Conservation (phyloP, 208 protist species). For the Leishmania martiniquensis region DNA sequence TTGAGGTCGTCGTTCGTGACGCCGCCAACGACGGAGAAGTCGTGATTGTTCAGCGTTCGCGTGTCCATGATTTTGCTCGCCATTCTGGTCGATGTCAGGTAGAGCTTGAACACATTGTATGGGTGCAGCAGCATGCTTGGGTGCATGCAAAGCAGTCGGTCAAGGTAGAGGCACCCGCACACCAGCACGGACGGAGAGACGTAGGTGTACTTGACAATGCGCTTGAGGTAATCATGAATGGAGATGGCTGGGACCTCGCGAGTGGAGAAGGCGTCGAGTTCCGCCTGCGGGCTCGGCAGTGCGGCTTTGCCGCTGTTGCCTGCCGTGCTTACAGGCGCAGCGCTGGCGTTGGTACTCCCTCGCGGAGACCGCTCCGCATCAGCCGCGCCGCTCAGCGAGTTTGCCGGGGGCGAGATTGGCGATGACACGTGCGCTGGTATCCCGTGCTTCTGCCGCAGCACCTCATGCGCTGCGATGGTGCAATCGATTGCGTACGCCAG, state of each 20-base stretch:
- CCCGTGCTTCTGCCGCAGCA: constrained; percentile 14
- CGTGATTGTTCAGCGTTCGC: constrained; percentile 74
- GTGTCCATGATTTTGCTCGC: constrained; percentile 81
- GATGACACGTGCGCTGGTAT: constrained; percentile 17
- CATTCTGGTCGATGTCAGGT: constrained; percentile 55
- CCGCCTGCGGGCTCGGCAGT: constrained; percentile 11
- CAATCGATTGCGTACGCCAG: constrained; percentile 49
- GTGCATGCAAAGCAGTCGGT: constrained; percentile 51
- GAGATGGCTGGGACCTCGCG: constrained; percentile 39
- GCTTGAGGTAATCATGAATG: constrained; percentile 62
- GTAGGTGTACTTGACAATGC: constrained; percentile 74
- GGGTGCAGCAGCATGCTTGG: constrained; percentile 42
- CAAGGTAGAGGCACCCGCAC: constrained; percentile 68
- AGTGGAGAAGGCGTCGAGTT: constrained; percentile 46
- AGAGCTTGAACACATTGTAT: constrained; percentile 69
- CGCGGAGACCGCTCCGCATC: not conserved
- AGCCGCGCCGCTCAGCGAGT: not conserved
- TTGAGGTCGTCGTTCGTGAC: constrained; percentile 71
- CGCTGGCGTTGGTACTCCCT: not conserved
- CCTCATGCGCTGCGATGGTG: constrained; percentile 55
- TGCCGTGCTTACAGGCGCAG: not conserved
- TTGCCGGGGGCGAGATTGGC: not conserved
- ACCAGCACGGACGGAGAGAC: constrained; percentile 68
- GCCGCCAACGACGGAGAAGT: constrained; percentile 70
- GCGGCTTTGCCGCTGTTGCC: constrained; percentile 1